Evolutionary conservation across 176 grass and related monocot species (phyloP), one percentile per base, ranked within the genome.

Genomic region (Oryza punctata): DNA sequence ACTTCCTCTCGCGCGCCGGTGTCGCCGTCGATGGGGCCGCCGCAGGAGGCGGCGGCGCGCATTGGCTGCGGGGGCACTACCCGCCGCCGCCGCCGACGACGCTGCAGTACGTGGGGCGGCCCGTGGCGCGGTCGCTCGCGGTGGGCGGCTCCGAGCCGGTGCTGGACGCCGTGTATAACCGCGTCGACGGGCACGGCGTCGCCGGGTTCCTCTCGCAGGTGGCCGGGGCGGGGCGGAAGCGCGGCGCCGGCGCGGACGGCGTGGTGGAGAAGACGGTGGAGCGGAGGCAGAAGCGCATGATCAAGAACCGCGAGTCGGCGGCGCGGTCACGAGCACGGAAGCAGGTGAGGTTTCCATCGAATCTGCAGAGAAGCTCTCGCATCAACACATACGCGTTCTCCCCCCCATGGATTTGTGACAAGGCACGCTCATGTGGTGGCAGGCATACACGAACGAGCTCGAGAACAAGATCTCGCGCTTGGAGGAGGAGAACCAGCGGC

Each of bases 281-380:
- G 89, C 92, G 96, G 80, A 77, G 91, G 77, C 93, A 95, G 78
- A 98, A 95, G 89, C 89, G 96, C 29, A 98, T 98, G 96, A 98
- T 98, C 78, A 98, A 98, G 84, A 98, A 98, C 41, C 85, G 96
- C 73, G 96, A 98, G 72, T 98, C 96, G 3, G 96, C 96, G 44
- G 96, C 96, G 37, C 78, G 96, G 82, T 98, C 96, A 29, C 82
- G 93, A 38, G 96, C 96, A 69, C 86, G 96, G 87, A 98, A 92
- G 88, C 96, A 91, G 91, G 96, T 98, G 60, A 25, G 41, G 8
- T 27, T 38, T 38, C 16, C 29, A 54, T 27, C 49, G 2, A 13
- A 21, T 10, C 27, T 19, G 47, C 47, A 50, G 1, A 50, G 47
- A 10, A 41, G 40, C 9, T 41, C 6, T 19, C 38, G 0, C 50